A percentile compares a stretch with the other conserved stretches of the same genome.
These are phyloP conservation scores for Trametes gibbosa DNA, from an alignment of 768 basidiomycete genomes.

Conservation along the genomic window DNA sequence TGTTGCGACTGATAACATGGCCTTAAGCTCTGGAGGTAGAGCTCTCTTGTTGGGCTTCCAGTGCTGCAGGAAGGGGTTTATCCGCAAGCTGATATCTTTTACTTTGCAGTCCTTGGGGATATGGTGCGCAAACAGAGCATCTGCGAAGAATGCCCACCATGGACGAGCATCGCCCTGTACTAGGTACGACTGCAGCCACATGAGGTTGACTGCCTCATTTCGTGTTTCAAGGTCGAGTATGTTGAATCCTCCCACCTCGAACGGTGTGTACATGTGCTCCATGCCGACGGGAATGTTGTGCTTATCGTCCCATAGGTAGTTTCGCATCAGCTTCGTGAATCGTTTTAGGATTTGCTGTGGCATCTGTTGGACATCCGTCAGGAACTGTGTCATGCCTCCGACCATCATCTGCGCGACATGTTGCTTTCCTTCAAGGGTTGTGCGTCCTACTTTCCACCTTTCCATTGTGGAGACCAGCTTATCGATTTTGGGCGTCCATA, in stretches of 20 bases:
- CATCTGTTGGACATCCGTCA: neutral
- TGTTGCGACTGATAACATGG: neutral
- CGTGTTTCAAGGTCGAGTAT: neutral
- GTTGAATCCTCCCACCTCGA: neutral
- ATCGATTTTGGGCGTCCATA: neutral
- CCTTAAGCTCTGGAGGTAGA: neutral
- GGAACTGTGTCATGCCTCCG: neutral
- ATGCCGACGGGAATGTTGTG: neutral
- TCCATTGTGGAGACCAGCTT: neutral
- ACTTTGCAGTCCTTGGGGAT: too few relatives aligned
- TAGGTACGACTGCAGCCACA: slow-evolving; percentile 14
- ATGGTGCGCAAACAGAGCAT: neutral
- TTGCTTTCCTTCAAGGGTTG: neutral
- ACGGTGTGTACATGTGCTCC: neutral
- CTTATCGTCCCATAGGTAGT: neutral
- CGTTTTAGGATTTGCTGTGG: neutral
- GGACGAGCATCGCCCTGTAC: too few relatives aligned
- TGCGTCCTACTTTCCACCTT: neutral
- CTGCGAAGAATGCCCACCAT: slow-evolving; percentile 12
- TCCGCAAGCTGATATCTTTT: neutral
- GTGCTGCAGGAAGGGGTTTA: neutral
- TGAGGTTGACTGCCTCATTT: slow-evolving; percentile 17
- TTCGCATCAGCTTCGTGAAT: neutral
- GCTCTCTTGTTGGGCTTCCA: neutral
- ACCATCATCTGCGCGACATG: neutral